Evolutionary conservation across 176 grass and related monocot species (phyloP).

Genomic region (Chrysopogon serrulatus): DNA sequence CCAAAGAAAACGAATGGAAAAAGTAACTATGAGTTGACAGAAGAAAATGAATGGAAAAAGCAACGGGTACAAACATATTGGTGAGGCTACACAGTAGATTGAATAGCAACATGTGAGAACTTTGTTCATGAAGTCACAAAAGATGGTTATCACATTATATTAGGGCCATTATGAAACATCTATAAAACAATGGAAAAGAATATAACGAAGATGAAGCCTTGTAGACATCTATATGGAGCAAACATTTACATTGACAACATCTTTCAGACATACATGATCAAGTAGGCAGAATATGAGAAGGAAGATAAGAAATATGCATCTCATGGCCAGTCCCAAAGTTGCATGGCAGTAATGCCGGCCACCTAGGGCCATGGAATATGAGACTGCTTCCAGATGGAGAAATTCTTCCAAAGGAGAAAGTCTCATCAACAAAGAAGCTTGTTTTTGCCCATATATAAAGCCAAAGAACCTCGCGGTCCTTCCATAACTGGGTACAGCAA

Average conservation of each 20-base stretch:
- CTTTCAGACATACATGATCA: neutral
- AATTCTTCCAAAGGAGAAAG: conserved; percentile 1
- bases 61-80: neutral
- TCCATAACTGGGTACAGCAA: neutral
- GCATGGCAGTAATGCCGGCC: neutral
- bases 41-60: neutral
- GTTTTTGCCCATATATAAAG: conserved; percentile 1
- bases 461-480: neutral
- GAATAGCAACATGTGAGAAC: neutral
- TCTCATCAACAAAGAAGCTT: neutral
- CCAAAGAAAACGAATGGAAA: neutral
- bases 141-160: neutral
- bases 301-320: neutral
- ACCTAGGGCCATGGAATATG: conserved; percentile 17
- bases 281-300: neutral
- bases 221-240: neutral
- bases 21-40: neutral
- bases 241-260: neutral
- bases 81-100: neutral
- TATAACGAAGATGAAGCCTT: neutral
- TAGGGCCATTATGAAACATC: neutral
- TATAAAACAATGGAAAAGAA: neutral
- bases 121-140: neutral
- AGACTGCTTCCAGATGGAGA: conserved; percentile 15
- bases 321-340: conserved; percentile 27